A percentile compares a stretch with the other conserved stretches of the same genome.
These are phyloP conservation scores for Durusdinium trenchii DNA, from an alignment of 73 alveolate species.

Conservation along the genomic window DNA sequence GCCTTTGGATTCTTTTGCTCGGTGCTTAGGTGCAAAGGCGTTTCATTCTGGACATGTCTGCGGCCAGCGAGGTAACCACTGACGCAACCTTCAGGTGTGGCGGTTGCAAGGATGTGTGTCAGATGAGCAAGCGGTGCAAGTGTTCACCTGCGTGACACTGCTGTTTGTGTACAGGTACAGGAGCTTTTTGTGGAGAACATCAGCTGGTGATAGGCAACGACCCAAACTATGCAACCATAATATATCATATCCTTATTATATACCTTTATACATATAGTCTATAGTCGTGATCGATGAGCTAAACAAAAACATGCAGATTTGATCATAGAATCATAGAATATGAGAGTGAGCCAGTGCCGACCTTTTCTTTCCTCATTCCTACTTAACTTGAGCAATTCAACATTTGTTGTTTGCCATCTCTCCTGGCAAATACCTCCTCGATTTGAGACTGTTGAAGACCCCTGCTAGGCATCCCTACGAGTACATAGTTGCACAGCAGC, in stretches of 20 bases:
- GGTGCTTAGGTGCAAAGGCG: slow-evolving; percentile 37
- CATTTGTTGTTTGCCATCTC: too few species aligned
- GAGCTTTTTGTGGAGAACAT: slow-evolving; percentile 70
- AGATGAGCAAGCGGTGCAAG: neutral
- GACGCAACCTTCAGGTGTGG: slow-evolving; percentile 80
- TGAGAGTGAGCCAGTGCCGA: too few species aligned
- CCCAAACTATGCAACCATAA: neutral
- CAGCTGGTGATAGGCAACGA: slow-evolving; percentile 52
- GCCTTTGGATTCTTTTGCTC: neutral
- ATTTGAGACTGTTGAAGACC: neutral
- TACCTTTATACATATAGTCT: neutral
- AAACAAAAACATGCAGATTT: too few species aligned
- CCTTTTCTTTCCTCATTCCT: too few species aligned
- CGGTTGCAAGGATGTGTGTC: neutral
- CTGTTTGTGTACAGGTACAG: slow-evolving; percentile 28
- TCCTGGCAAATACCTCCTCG: neutral
- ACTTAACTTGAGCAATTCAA: too few species aligned
- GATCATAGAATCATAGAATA: too few species aligned
- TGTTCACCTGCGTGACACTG: too few species aligned
- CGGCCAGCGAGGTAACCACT: slow-evolving; percentile 78
- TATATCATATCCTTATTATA: neutral
- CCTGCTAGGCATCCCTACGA: slow-evolving; percentile 45
- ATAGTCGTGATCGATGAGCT: too few species aligned
- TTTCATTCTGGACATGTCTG: slow-evolving; percentile 1
- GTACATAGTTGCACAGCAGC: slow-evolving; percentile 74